Conservation (phyloP, 176 grass and related monocot species). For the Raddia guianensis region DNA sequence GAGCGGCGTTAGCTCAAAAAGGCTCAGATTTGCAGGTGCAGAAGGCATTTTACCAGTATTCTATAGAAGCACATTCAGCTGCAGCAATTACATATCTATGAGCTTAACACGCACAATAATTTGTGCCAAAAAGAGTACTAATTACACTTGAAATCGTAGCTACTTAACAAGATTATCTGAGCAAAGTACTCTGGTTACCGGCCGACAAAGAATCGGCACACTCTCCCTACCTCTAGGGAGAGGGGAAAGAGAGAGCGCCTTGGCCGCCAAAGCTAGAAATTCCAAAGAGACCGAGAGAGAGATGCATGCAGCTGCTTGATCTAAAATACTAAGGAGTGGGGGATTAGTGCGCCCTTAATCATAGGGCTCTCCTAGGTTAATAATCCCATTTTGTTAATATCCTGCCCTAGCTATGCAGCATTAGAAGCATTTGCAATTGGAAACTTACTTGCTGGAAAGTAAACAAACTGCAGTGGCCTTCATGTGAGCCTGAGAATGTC, state of each 20-base stretch:
- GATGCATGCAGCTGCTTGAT: constrained; percentile 53
- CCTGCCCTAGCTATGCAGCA: constrained; percentile 36
- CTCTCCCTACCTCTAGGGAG: constrained; percentile 52
- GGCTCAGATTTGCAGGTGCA: constrained; percentile 36
- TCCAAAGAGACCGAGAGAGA: constrained; percentile 47
- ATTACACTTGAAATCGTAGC: constrained; percentile 57
- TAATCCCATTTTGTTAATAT: constrained; percentile 36
- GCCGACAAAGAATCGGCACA: constrained; percentile 78
- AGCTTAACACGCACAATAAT: constrained; percentile 28
- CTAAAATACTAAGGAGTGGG: constrained; percentile 56
- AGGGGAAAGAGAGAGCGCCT: constrained; percentile 42
- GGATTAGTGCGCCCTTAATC: constrained; percentile 57
- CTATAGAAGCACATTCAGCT: constrained; percentile 25
- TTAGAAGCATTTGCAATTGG: constrained; percentile 33
- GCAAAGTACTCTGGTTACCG: constrained; percentile 47
- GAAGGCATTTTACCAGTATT: constrained; percentile 49
- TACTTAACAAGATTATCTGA: constrained; percentile 57
- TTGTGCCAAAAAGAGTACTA: constrained; percentile 45
- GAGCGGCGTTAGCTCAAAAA: constrained; percentile 47
- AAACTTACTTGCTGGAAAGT: constrained; percentile 33
- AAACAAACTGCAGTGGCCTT: constrained; percentile 48
- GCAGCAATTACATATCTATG: constrained; percentile 30
- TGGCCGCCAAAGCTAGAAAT: constrained; percentile 50
- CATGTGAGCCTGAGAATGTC: constrained; percentile 55
- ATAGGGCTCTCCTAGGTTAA: constrained; percentile 40